A percentile compares a stretch with the other conserved stretches of the same genome.
phyloP scores from a whole-genome alignment of 1,284 basidiomycete species.

The Moniliophthora roreri region DNA sequence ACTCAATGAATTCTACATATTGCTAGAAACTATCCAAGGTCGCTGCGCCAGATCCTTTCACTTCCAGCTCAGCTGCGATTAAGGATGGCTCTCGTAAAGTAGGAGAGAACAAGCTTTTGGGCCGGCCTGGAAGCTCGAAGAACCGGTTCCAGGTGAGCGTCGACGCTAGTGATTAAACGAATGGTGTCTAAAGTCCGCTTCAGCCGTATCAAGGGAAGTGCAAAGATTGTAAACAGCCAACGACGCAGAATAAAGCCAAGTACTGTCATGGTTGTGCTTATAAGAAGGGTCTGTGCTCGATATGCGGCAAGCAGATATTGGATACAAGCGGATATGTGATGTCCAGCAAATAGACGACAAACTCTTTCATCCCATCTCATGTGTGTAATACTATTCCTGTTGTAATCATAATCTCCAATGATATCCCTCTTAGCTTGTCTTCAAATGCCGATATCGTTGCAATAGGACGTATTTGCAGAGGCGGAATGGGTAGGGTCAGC shows the following conservation, averaged over 20 bases:
- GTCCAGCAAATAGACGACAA: slow-evolving; percentile 62
- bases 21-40: slow-evolving; percentile 83
- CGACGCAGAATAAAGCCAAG: slow-evolving; percentile 81
- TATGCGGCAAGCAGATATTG: slow-evolving; percentile 81
- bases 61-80: slow-evolving; percentile 66
- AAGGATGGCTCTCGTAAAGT: slow-evolving; percentile 79
- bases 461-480: no score
- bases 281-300: slow-evolving; percentile 79
- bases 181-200: slow-evolving; percentile 18
- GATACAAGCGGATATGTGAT: slow-evolving; percentile 81
- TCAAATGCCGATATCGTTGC: no score
- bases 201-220: slow-evolving; percentile 82
- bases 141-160: slow-evolving; percentile 66
- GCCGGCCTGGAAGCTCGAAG: slow-evolving; percentile 63
- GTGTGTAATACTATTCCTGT: neutral
- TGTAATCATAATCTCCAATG: neutral
- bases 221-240: slow-evolving; percentile 78
- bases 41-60: slow-evolving; percentile 80
- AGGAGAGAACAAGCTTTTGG: slow-evolving; percentile 80
- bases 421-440: neutral
- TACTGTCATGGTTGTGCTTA: slow-evolving; percentile 90
- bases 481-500: no score
- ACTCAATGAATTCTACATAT: no score
- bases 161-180: slow-evolving; percentile 11
- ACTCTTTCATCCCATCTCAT: neutral